Conservation (phyloP, 768 basidiomycete genomes). For the Porpolomopsis calyptriformis region DNA sequence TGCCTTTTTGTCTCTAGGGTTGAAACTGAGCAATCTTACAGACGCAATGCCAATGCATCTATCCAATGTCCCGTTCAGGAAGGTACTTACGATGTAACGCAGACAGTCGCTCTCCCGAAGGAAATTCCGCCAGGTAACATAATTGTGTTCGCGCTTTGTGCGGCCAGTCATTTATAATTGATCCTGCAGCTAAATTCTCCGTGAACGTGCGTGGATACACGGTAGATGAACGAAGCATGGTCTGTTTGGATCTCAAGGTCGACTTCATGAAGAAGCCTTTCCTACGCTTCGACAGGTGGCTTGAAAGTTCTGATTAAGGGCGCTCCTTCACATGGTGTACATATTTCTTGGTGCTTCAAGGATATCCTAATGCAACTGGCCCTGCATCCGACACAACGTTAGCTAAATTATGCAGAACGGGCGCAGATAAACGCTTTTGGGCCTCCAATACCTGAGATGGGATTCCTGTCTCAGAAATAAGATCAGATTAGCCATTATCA, state of each 20-base stretch:
- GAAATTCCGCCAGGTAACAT: slow-evolving; percentile 74
- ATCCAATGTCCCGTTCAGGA: slow-evolving; percentile 77
- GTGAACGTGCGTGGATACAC: slow-evolving; percentile 65
- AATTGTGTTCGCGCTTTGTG: background rate
- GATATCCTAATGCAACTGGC: no score
- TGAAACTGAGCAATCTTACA: slow-evolving; percentile 20
- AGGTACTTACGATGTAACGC: slow-evolving; percentile 62
- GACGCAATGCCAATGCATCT: slow-evolving; percentile 61
- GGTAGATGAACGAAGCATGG: slow-evolving; percentile 56
- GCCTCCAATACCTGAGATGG: no score
- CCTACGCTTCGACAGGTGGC: slow-evolving; percentile 23
- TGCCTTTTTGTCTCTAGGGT: background rate
- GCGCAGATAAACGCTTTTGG: no score
- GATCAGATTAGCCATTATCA: no score
- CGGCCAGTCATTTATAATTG: slow-evolving; percentile 8
- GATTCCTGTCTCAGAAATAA: no score
- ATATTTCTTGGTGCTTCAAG: no score
- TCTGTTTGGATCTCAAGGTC: slow-evolving; percentile 72
- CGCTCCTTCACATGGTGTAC: no score
- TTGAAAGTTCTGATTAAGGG: background rate
- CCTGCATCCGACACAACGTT: no score
- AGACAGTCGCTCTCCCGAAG: slow-evolving; percentile 79
- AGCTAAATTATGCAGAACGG: no score
- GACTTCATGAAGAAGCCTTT: slow-evolving; percentile 54
- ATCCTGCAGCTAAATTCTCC: slow-evolving; percentile 64